Base-by-base conservation (phyloP, 345 rosid species). In the Sonneratia caseolaris region DNA sequence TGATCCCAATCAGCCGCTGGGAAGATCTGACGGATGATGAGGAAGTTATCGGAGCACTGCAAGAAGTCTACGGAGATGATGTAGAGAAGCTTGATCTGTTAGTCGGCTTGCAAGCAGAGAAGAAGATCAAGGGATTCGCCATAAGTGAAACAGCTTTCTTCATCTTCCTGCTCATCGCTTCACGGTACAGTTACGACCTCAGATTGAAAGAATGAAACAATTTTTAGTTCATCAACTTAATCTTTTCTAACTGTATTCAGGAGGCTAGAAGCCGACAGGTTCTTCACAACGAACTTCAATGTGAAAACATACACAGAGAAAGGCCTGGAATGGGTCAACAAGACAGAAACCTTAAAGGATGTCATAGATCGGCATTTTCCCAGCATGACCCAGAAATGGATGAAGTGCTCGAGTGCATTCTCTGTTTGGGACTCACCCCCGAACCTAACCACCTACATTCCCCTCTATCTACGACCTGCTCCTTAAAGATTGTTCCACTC, bases 141-240 rank as follows among this genome's bases (percentile, higher is more conserved):
- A 89, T 91, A 21, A 87, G 90, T 42, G 95, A 89, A 69, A 84
- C 95, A 8, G 88, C 93, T 73, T 91, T 89, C 80, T 85, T 89
- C 78, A 85, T 91, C 78, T 89, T 91, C 55, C 73, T 91, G 14
- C 84, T 89, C 48, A 76, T 85, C 7, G 93, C 97, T 47, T 87
- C 93, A 70, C 89, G 95, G 91, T 89, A 75, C 4, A 15, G 2
- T n/a, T 16, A 7, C 15, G 14, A 13, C 8, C 51, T 13, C 51
- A 13, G 9, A 9, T n/a, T 18, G 0, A 45, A 27, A 62, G 19
- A 27, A 4, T 4, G 5, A 32, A 14, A 6, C 11, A 22, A 22
- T 68, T 18, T 56, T 27, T 40, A 15, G 18, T 0, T 43, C 51
- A 47, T 35, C 47, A 16, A 35, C 62, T 32, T 40, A 70, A 42